Percentiles rank a stretch among this genome's conserved stretches.
Conservation (phyloP, 192 early-diverging fungal species). For the Linnemannia exigua region DNA sequence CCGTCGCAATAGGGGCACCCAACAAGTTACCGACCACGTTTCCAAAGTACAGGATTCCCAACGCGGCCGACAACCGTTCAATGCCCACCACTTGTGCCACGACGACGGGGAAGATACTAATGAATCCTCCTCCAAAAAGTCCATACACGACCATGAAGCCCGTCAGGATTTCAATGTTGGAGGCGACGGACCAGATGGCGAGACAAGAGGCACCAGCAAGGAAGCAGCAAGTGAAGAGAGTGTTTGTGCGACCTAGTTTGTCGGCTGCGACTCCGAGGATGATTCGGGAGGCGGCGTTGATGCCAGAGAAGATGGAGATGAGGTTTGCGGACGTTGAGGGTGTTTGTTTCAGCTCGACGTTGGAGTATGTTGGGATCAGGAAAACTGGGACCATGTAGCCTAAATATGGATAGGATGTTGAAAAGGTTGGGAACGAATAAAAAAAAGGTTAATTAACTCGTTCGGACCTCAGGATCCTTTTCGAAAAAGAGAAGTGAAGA, state of each 20-base stretch:
- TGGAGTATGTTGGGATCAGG: conserved; percentile 40
- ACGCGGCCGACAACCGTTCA: conserved; percentile 55
- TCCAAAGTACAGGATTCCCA: conserved; percentile 61
- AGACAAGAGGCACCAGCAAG: conserved; percentile 62
- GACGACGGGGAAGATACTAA: conserved; percentile 62
- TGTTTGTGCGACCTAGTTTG: conserved; percentile 61
- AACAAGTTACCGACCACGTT: conserved; percentile 51
- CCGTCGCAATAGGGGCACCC: conserved; percentile 55
- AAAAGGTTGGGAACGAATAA: neutral
- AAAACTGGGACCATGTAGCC: conserved; percentile 55
- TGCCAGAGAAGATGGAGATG: conserved; percentile 50
- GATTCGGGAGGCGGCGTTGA: conserved; percentile 63
- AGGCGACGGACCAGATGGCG: conserved; percentile 58
- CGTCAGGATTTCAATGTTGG: conserved; percentile 42
- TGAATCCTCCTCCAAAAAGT: conserved; percentile 64
- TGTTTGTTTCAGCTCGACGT: neutral
- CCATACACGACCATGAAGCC: conserved; percentile 62
- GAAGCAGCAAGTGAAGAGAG: conserved; percentile 51
- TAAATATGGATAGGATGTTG: neutral
- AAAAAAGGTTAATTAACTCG: neutral
- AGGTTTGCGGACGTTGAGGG: conserved; percentile 20
- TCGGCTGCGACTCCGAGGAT: conserved; percentile 59
- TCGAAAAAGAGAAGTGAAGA: too few relatives aligned
- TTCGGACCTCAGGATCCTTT: too few relatives aligned
- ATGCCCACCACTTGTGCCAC: conserved; percentile 68